Conservation (phyloP, 192 early-diverging fungal species). For the Coemansia sp. region DNA sequence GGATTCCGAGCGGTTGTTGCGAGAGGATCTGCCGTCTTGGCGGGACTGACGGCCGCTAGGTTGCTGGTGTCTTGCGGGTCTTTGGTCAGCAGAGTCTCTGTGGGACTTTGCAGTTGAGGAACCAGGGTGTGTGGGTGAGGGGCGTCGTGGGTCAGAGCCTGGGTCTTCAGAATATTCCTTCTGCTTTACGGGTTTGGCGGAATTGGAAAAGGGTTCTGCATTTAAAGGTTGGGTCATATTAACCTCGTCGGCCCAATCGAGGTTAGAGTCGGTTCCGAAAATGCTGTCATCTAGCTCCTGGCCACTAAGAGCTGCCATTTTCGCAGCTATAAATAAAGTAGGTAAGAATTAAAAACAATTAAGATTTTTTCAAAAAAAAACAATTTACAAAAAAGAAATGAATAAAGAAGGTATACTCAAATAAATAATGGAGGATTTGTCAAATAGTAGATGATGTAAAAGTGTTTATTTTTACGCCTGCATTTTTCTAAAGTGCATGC, state of each 20-base stretch:
- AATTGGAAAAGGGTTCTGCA: conserved; percentile 7
- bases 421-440: too few relatives aligned
- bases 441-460: too few relatives aligned
- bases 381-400: background rate
- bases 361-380: too few relatives aligned
- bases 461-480: conserved; percentile 1
- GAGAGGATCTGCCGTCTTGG: conserved; percentile 9
- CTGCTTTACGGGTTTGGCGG: too few relatives aligned
- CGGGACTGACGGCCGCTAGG: background rate
- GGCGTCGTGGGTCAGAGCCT: too few relatives aligned
- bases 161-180: too few relatives aligned
- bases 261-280: conserved; percentile 35
- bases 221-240: conserved; percentile 19
- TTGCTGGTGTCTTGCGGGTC: conserved; percentile 2
- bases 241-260: conserved; percentile 52
- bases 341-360: background rate
- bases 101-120: background rate
- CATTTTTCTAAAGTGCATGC: too few relatives aligned
- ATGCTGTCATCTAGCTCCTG: conserved; percentile 51
- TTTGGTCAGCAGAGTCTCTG: background rate
- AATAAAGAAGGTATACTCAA: background rate
- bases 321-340: background rate
- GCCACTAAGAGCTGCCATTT: conserved; percentile 36
- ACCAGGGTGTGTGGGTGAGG: background rate
- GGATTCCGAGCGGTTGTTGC: background rate